These are phyloP conservation scores for Leccinum uliginosum DNA, from an alignment of 768 basidiomycete species.

Conservation along the genomic window DNA sequence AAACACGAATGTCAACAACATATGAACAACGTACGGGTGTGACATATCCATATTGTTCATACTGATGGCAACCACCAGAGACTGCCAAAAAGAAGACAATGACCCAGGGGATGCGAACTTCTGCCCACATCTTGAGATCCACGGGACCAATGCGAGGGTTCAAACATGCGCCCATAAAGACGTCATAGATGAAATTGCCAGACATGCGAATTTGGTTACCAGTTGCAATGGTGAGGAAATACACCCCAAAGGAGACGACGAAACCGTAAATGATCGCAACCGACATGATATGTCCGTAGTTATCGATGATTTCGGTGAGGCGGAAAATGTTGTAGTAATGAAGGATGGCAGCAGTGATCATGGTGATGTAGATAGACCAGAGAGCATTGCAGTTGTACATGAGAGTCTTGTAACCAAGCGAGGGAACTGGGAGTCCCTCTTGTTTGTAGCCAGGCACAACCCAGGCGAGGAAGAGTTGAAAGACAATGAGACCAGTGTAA, in stretches of 20 bases:
- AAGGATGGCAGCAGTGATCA: conserved; percentile 67
- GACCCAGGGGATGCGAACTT: conserved; percentile 96
- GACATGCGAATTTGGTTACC: conserved; percentile 89
- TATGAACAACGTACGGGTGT: conserved; percentile 62
- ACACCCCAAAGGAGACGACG: conserved; percentile 72
- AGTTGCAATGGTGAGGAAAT: conserved; percentile 70
- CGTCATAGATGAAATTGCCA: conserved; percentile 91
- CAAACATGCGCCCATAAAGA: conserved; percentile 93
- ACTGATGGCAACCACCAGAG: conserved; percentile 93
- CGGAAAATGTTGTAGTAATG: conserved; percentile 83
- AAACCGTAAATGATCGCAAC: conserved; percentile 94
- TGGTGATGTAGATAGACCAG: conserved; percentile 75
- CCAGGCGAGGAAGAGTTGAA: conserved; percentile 87
- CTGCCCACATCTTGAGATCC: conserved; percentile 98
- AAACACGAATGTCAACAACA: neutral
- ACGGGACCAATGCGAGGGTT: conserved; percentile 91
- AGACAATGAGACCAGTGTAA: conserved; percentile 82
- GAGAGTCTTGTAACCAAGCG: conserved; percentile 86
- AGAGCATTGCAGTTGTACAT: conserved; percentile 98
- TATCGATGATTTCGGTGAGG: conserved; percentile 91
- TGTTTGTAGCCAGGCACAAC: conserved; percentile 90
- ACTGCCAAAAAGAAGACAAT: conserved; percentile 91
- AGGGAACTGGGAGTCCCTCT: conserved; percentile 95
- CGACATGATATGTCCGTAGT: conserved; percentile 94
- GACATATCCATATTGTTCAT: conserved; percentile 86